phyloP scores from a whole-genome alignment of 192 early-diverging fungal species.

The Entomortierella lignicola region DNA sequence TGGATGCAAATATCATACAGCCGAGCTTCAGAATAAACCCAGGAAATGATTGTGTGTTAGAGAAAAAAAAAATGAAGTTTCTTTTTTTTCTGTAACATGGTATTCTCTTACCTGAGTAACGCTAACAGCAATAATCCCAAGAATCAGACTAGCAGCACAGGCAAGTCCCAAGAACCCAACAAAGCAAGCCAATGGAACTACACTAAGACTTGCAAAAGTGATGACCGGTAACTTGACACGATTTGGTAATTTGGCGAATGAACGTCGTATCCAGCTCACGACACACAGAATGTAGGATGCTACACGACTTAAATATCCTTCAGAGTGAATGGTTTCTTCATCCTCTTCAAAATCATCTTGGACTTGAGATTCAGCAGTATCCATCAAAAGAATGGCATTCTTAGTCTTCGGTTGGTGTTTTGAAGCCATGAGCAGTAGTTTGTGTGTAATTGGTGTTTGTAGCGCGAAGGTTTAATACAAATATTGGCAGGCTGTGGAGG shows the following conservation, averaged over 20 bases:
- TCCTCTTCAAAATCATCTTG: no score
- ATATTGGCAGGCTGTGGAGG: no score
- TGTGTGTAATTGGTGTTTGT: no score
- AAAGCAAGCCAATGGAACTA: slow-evolving; percentile 27
- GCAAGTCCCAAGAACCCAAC: slow-evolving; percentile 20
- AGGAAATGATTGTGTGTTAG: neutral
- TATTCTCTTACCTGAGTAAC: slow-evolving; percentile 21
- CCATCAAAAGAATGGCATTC: no score
- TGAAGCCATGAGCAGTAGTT: no score
- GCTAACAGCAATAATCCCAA: slow-evolving; percentile 14
- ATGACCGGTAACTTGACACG: slow-evolving; percentile 2
- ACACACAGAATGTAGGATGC: no score
- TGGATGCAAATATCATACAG: slow-evolving; percentile 25
- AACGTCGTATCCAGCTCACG: no score
- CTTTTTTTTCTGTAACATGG: neutral
- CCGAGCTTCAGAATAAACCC: slow-evolving; percentile 1
- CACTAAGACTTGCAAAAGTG: slow-evolving; percentile 18
- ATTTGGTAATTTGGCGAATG: neutral
- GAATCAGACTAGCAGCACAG: slow-evolving; percentile 11
- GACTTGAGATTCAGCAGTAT: no score
- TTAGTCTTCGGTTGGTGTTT: no score
- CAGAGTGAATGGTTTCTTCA: no score
- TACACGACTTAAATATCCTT: no score
- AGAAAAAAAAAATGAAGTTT: neutral
- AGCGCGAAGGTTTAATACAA: no score